Evolutionary conservation across 176 grass and related monocot genomes (phyloP), one percentile per base, ranked within the genome.

Genomic region (Saccharum spontaneum): DNA sequence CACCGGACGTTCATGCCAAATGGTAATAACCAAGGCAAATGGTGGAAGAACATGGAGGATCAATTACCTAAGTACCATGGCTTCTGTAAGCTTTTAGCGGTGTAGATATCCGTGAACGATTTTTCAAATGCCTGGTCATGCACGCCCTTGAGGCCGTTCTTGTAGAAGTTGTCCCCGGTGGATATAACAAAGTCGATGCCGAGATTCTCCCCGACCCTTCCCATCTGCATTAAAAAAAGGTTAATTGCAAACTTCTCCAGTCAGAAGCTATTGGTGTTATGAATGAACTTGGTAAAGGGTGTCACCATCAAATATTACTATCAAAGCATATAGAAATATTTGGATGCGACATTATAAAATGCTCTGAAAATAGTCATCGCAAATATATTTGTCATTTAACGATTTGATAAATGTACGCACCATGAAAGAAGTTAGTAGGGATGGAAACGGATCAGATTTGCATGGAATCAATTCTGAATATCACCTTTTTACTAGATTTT

Each of bases 111-210:
- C 10, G 87, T 82, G 46, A 98, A 98, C 5, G 96, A 98, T 69
- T 94, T 76, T 7, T 92, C 79, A 16, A 98, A 98, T 38, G 72
- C 67, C 3, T 24, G 74, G n/a, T 98, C 93, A 12, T 95, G 41
- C 18, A 95, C 74, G 17, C 91, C 87, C 10, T 75, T 92, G 5
- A 98, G 74, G 13, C 93, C 92, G 28, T 92, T 23, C 31, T 84
- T 78, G 46, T 98, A 98, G 79, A 98, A 98, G 67, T 98, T 95
- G 73, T 98, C 96, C 9, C 96, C 96, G 0, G 89, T 92, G 22
- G 96, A 98, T 24, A 98, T 78, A n/a, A 98, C 96, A 76, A 93
- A 98, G 79, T 98, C 96, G 20, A 98, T 94, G 39, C 81, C 50
- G 14, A 98, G 86, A 68, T 76, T 38, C 48, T 92, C 70, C 24